Base-by-base conservation (phyloP, 805 yeast species). In the Pichia gijzeniarum region DNA sequence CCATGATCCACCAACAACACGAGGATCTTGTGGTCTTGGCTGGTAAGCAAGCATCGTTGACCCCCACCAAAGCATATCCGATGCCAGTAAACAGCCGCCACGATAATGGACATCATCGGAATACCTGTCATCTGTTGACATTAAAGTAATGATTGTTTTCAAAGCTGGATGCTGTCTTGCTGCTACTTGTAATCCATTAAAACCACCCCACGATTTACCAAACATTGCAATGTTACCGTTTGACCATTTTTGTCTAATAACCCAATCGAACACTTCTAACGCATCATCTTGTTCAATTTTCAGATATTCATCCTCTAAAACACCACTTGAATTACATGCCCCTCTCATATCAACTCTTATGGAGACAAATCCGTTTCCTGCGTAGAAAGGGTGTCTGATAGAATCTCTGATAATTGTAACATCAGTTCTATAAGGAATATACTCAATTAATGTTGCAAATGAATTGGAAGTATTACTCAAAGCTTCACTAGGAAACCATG, bases 31-130 rank as follows among this genome's bases (percentile, higher is more conserved):
- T 5, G 74, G 75, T 52, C 74, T 63, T 38, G 73, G 72, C 25
- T 65, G 67, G 45, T 70, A 71, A 4, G 63, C 64, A 25, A 63
- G 56, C 75, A 71, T 71, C 0, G 74, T 71, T 5, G 73, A 68
- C 1, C 72, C 75, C 76, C 76, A 71, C 74, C 75, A 71, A 14
- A 71, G 53, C 75, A 71, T 71, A 54, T 71, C 74, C 4, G 68
- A 60, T 1, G 73, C 74, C 37, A 71, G 47, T 13, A 70, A 37
- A 57, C 72, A 66, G 13, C 75, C 75, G 40, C 75, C 76, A 41
- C 74, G 61, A 47, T 71, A 71, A 49, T 71, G 76, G n/a, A 71
- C 76, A 52, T 71, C 76, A 53, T 71, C 76, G 3, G 72, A 52
- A 53, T 71, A 71, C 55, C 74, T 57, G 47, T 71, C 74, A 53